A percentile compares a stretch with the other conserved stretches of the same genome.
phyloP scores from a whole-genome alignment of 352 stramenopile species.

The Globisporangium canariense region DNA sequence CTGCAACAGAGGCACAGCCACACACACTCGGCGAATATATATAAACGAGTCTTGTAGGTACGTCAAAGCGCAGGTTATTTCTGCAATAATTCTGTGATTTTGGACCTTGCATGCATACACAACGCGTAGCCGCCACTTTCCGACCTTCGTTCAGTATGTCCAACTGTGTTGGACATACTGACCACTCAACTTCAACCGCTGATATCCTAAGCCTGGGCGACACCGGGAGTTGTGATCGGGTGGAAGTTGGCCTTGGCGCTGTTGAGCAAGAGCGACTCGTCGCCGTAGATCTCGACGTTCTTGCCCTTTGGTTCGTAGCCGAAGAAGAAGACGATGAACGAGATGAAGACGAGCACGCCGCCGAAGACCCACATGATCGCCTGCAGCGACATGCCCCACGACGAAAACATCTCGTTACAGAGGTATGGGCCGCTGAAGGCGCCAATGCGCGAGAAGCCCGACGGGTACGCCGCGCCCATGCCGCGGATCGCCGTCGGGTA shows the following conservation, averaged over 20 bases:
- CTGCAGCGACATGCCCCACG: constrained; percentile 54
- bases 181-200: neutral
- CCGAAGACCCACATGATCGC: constrained; percentile 73
- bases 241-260: constrained; percentile 11
- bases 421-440: constrained; percentile 67
- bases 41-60: too few species aligned
- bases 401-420: constrained; percentile 50
- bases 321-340: constrained; percentile 46
- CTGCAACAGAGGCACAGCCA: too few species aligned
- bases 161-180: neutral
- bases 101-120: too few species aligned
- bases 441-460: constrained; percentile 62
- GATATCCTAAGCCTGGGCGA: neutral
- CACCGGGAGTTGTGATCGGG: constrained; percentile 1
- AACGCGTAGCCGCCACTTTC: too few species aligned
- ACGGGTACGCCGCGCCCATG: constrained; percentile 62
- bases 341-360: constrained; percentile 55
- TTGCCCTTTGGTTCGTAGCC: constrained; percentile 68
- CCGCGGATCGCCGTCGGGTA: constrained; percentile 69
- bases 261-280: constrained; percentile 4
- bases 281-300: constrained; percentile 55
- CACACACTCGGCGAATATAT: too few species aligned
- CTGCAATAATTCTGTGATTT: too few species aligned
- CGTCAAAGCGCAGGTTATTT: too few species aligned
- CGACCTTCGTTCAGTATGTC: neutral